Base-by-base conservation (phyloP, 169 alveolate genomes). In the Cryptosporidium ryanae region DNA sequence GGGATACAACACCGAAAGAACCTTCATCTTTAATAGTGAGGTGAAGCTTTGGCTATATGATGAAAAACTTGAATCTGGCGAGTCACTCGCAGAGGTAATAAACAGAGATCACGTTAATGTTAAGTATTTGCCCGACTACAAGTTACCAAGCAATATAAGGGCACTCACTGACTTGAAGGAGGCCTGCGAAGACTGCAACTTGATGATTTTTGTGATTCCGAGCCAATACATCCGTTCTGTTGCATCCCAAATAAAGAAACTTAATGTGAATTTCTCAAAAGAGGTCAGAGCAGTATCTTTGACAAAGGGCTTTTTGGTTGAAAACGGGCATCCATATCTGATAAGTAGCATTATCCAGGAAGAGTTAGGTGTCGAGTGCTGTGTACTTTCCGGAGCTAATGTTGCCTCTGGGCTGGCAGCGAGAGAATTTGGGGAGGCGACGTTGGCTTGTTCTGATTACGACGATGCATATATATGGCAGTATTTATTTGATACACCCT, bases 341-440 rank as follows among this genome's bases (percentile, higher is more conserved):
- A 82, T 91, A 65, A 91, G 96, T 54, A 92, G 90, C 29, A 55
- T 93, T 59, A 89, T 94, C 44, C 90, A 90, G 63, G 87, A 82
- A 27, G 93, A 89, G 54, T 76, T 94, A 43, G 91, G 93, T 27
- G 76, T 94, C 34, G 94, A 92, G 12, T 94, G 96, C 64, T 84
- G 94, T 18, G 96, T 92, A 21, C 90, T 92, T 25, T 90, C 95
- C 52, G 98, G 97, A 17, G 96, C 97, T 8, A 93, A 96, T 90
- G 96, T 96, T 27, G 98, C 98, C 18, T 90, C 90, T 64, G 97
- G 95, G 59, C 96, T 96, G 23, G 99, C 98, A 21, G 93, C 89
- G 61, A 97, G 95, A 54, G 92, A 94, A 82, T 96, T 96, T 90
- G 94, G 98, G 52, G 99, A 96, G 90, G 97, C 98, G 34, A 96